These are phyloP conservation scores for Iris macrosiphon DNA, from an alignment of 106 monocot species.

Conservation along the genomic window DNA sequence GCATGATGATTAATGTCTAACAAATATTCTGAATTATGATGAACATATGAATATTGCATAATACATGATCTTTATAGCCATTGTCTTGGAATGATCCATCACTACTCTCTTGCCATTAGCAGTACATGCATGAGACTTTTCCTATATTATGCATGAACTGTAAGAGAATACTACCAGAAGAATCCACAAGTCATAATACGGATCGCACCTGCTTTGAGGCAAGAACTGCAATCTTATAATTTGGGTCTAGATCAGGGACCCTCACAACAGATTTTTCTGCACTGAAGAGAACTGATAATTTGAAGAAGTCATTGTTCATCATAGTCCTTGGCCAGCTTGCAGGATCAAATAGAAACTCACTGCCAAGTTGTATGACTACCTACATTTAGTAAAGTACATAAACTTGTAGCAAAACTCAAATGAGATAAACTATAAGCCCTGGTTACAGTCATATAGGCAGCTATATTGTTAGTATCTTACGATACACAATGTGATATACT, in stretches of 20 bases:
- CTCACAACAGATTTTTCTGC: constrained; percentile 64
- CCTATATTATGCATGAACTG: background rate
- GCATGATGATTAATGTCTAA: too few species aligned
- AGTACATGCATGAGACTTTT: constrained; percentile 1
- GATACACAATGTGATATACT: too few species aligned
- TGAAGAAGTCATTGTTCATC: constrained; percentile 52
- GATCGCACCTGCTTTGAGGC: constrained; percentile 76
- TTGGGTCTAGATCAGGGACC: constrained; percentile 68
- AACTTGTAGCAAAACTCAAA: constrained; percentile 4
- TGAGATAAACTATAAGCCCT: too few species aligned
- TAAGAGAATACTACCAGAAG: background rate
- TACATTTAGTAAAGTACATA: too few species aligned
- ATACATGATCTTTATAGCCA: background rate
- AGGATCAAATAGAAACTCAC: constrained; percentile 79
- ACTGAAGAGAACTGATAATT: constrained; percentile 51
- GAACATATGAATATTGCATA: background rate
- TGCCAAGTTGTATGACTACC: constrained; percentile 31
- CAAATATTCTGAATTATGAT: too few species aligned
- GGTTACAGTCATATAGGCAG: too few species aligned
- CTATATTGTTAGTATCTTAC: too few species aligned
- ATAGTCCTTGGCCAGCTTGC: constrained; percentile 40
- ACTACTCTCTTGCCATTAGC: background rate
- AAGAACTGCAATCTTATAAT: constrained; percentile 78
- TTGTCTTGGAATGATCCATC: background rate
- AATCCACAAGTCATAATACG: background rate